Evolutionary conservation across 2,329 filamentous ascomycete genomes (phyloP).

Genomic region (Sporothrix dimorphospora): DNA sequence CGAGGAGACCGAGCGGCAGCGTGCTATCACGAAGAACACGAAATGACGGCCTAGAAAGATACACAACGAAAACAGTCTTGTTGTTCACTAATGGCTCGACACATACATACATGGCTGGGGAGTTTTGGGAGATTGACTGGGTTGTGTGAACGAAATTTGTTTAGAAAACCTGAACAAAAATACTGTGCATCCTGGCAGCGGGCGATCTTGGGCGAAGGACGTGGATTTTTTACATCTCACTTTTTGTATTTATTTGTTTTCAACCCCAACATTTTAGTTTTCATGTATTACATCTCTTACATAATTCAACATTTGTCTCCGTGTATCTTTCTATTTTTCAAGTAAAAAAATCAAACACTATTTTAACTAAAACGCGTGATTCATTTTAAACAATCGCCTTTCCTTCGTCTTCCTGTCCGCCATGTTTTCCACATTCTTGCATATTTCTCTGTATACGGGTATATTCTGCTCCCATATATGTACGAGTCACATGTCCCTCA

Average conservation of each 20-base stretch:
- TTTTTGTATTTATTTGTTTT: background rate
- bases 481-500: background rate
- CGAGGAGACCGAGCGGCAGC: background rate
- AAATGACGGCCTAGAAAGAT: constrained; percentile 16
- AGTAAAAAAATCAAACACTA: no score
- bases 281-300: background rate
- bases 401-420: no score
- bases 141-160: background rate
- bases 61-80: background rate
- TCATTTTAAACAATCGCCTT: no score
- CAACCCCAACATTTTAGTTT: background rate
- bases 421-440: no score
- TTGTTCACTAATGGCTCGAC: background rate
- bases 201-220: background rate
- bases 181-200: background rate
- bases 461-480: no score
- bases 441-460: no score
- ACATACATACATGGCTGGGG: constrained; percentile 6
- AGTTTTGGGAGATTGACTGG: constrained; percentile 5
- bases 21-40: constrained; percentile 1
- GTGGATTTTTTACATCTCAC: background rate
- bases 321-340: no score
- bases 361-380: no score
- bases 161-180: background rate
- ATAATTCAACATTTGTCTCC: background rate